Evolutionary conservation across 176 grass and related monocot species (phyloP).

Genomic region (Phoenix dactylifera): DNA sequence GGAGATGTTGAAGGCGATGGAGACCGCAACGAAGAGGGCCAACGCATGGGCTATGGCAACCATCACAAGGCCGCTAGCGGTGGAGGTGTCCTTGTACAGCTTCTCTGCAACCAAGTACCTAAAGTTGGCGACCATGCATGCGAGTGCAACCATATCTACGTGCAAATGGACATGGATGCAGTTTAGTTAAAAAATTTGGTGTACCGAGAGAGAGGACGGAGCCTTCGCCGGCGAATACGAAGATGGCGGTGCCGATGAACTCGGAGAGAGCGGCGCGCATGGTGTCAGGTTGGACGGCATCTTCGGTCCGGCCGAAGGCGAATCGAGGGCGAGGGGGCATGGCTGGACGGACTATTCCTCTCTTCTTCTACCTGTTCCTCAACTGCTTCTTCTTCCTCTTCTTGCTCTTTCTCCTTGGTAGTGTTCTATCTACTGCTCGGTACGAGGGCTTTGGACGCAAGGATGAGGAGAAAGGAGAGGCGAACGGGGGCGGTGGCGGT

Average conservation of each 20-base stretch:
- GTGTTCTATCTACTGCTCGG: too few relatives aligned
- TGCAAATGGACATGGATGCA: too few relatives aligned
- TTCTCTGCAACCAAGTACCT: constrained; percentile 34
- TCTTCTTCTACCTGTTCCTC: not conserved
- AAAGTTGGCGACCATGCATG: not conserved
- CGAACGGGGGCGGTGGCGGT: not conserved
- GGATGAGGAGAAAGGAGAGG: not conserved
- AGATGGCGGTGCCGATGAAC: constrained; percentile 71
- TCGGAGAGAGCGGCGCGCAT: constrained; percentile 59
- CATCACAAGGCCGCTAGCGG: constrained; percentile 38
- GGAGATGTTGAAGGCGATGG: constrained; percentile 31
- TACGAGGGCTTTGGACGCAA: not conserved
- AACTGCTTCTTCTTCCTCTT: not conserved
- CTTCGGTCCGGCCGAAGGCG: constrained; percentile 27
- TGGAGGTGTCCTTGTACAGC: constrained; percentile 50
- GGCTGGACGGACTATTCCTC: not conserved
- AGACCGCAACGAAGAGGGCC: constrained; percentile 44
- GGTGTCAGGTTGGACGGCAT: constrained; percentile 32
- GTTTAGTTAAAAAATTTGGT: too few relatives aligned
- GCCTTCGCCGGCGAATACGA: constrained; percentile 81
- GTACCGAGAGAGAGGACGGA: constrained; percentile 66
- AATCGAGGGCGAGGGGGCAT: constrained; percentile 37
- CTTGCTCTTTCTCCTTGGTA: too few relatives aligned
- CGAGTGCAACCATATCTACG: not conserved
- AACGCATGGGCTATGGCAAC: constrained; percentile 73